phyloP scores from a whole-genome alignment of 2,329 filamentous ascomycete genomes.

The Colletotrichum euphorbiae region DNA sequence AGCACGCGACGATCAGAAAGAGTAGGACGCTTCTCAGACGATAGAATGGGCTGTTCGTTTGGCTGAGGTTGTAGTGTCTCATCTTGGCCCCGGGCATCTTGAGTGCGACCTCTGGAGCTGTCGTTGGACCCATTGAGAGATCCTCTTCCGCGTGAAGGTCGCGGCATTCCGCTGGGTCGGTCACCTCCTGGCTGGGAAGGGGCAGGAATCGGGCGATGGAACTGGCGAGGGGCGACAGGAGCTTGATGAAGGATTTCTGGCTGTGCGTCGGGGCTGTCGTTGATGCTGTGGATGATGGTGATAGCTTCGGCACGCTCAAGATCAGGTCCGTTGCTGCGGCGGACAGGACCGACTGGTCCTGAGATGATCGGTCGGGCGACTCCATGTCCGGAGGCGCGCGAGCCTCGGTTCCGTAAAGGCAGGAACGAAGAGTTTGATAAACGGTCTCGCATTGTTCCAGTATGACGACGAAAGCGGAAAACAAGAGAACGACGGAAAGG shows the following conservation, averaged over 20 bases:
- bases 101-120: neutral
- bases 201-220: neutral
- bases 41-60: neutral
- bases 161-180: neutral
- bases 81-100: neutral
- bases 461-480: neutral
- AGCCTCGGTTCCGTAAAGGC: slow-evolving; percentile 17
- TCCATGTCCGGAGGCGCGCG: neutral
- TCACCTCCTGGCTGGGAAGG: neutral
- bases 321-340: slow-evolving; percentile 51
- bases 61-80: neutral
- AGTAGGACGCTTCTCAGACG: slow-evolving; percentile 7
- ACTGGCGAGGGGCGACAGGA: neutral
- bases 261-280: slow-evolving; percentile 19
- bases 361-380: slow-evolving; percentile 45
- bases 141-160: neutral
- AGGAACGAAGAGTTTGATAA: slow-evolving; percentile 32
- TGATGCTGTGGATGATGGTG: slow-evolving; percentile 50
- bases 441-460: slow-evolving; percentile 35
- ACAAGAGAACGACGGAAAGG: neutral
- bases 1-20: slow-evolving; percentile 19
- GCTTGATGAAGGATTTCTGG: neutral
- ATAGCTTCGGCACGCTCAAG: slow-evolving; percentile 50
- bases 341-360: slow-evolving; percentile 52
- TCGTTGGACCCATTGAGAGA: neutral